phyloP scores from a whole-genome alignment of 2,329 filamentous ascomycete species.

The Beauveria rudraprayagi region DNA sequence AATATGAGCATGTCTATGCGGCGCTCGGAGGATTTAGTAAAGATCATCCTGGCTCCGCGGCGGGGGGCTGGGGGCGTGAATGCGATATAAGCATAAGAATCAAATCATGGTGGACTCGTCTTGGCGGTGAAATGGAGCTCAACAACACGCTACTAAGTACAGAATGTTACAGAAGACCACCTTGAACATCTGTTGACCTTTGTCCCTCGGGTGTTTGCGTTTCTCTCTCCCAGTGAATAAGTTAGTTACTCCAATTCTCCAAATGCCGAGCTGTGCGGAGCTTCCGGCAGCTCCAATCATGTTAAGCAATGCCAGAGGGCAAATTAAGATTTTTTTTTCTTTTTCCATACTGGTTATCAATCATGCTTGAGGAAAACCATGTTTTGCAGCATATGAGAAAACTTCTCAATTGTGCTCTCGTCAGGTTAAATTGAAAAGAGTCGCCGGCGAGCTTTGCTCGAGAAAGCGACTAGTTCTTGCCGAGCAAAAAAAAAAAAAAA shows the following conservation, averaged over 20 bases:
- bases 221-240: neutral
- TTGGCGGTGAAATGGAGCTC: no score
- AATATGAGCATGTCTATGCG: neutral
- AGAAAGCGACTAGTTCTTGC: no score
- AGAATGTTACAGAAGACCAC: no score
- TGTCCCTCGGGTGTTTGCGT: neutral
- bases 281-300: neutral
- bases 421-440: neutral
- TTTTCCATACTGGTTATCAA: no score
- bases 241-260: no score
- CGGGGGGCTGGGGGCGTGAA: neutral
- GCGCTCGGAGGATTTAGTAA: neutral
- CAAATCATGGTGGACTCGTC: neutral
- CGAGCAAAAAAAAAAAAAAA: neutral
- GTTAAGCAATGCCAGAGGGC: neutral
- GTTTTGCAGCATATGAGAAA: neutral
- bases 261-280: neutral
- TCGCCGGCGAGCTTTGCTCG: neutral
- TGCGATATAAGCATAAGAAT: slow-evolving; percentile 3
- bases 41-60: neutral
- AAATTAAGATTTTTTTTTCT: neutral
- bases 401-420: neutral
- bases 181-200: neutral
- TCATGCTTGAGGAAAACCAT: neutral
- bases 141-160: no score